Conservation (phyloP, 805 yeast species). For the Metschnikowia peoriensis region DNA sequence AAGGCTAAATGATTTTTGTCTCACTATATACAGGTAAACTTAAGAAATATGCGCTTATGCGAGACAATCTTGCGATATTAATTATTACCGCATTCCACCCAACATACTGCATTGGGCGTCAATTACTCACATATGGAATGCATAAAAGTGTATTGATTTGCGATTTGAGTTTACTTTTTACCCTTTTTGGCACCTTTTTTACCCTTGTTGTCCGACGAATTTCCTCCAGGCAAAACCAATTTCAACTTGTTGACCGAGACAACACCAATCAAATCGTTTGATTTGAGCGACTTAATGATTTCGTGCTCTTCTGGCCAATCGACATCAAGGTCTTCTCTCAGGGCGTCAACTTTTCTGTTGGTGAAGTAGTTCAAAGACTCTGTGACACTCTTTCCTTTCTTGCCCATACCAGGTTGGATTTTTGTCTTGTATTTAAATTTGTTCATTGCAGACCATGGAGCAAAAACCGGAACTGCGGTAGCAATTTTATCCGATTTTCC, state of each 20-base stretch:
- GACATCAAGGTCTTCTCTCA: slow-evolving; percentile 45
- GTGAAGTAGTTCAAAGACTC: slow-evolving; percentile 64
- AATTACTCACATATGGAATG: not conserved
- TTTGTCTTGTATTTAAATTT: slow-evolving; percentile 81
- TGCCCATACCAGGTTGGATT: slow-evolving; percentile 72
- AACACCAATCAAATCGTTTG: slow-evolving; percentile 63
- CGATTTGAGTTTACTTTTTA: slow-evolving; percentile 7
- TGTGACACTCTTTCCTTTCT: slow-evolving; percentile 81
- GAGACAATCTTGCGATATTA: slow-evolving; percentile 1
- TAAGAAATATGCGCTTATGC: slow-evolving; percentile 2
- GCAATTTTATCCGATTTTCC: slow-evolving; percentile 48
- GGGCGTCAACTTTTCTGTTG: slow-evolving; percentile 42
- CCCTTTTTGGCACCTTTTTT: slow-evolving; percentile 24
- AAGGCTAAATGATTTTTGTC: not conserved
- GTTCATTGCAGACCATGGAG: slow-evolving; percentile 82
- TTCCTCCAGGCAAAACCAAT: slow-evolving; percentile 53
- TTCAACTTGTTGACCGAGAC: slow-evolving; percentile 74
- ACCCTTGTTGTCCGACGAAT: slow-evolving; percentile 17
- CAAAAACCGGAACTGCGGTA: slow-evolving; percentile 81
- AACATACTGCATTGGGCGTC: not conserved
- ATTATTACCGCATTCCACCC: not conserved
- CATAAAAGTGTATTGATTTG: not conserved
- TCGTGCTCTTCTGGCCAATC: slow-evolving; percentile 76
- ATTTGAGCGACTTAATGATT: slow-evolving; percentile 52
- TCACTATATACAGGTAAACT: not conserved